Evolutionary conservation across 805 yeast species (phyloP).

Genomic region (Vanderwaltozyma tropicalis): DNA sequence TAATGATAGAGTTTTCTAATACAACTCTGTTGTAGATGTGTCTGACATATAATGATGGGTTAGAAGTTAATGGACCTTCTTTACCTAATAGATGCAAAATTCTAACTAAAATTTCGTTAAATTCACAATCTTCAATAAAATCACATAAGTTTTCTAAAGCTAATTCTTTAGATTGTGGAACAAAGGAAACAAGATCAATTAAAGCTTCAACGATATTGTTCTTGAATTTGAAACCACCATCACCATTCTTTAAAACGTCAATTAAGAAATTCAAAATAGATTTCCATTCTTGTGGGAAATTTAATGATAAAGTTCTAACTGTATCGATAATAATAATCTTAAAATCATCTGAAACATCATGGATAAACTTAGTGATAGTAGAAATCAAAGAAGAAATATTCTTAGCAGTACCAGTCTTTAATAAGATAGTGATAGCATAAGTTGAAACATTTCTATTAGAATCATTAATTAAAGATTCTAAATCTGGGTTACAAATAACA

Average conservation of each 20-base stretch:
- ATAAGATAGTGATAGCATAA: slow-evolving; percentile 89
- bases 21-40: slow-evolving; percentile 96
- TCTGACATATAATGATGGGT: slow-evolving; percentile 86
- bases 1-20: slow-evolving; percentile 85
- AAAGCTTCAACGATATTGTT: slow-evolving; percentile 84
- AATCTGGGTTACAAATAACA: slow-evolving; percentile 69
- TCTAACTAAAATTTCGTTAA: slow-evolving; percentile 86
- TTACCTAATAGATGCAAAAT: slow-evolving; percentile 85
- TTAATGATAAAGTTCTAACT: slow-evolving; percentile 78
- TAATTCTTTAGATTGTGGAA: slow-evolving; percentile 70
- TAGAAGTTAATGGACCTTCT: slow-evolving; percentile 81
- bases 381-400: slow-evolving; percentile 81
- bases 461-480: slow-evolving; percentile 81
- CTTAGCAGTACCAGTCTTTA: slow-evolving; percentile 89
- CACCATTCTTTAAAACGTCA: slow-evolving; percentile 70
- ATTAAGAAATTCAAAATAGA: slow-evolving; percentile 73
- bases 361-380: slow-evolving; percentile 80
- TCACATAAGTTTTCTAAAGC: slow-evolving; percentile 89
- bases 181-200: slow-evolving; percentile 79
- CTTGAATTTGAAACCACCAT: slow-evolving; percentile 81
- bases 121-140: slow-evolving; percentile 96
- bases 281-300: slow-evolving; percentile 85
- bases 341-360: slow-evolving; percentile 92
- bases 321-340: slow-evolving; percentile 93
- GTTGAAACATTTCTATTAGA: slow-evolving; percentile 88